These are phyloP conservation scores for Nakataea oryzae DNA, from an alignment of 2,329 filamentous ascomycete species.

Conservation along the genomic window DNA sequence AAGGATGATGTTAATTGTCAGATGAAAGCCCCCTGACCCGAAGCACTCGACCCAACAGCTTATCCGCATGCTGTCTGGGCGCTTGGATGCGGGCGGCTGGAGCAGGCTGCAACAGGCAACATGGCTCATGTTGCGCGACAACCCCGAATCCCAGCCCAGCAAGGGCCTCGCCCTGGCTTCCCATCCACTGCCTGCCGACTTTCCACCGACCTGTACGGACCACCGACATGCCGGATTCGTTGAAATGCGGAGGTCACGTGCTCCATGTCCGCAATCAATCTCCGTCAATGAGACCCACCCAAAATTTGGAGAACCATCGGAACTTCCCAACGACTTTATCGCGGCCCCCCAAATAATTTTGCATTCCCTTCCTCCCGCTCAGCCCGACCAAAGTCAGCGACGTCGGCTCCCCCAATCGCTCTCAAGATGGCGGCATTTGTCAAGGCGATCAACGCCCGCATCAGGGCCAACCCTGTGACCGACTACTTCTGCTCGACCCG, in stretches of 20 bases:
- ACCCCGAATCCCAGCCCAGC: too few species aligned
- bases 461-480: slow-evolving; percentile 67
- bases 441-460: slow-evolving; percentile 77
- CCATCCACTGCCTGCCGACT: background rate
- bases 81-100: too few species aligned
- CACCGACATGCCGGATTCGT: background rate
- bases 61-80: too few species aligned
- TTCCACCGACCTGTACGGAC: background rate
- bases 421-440: slow-evolving; percentile 63
- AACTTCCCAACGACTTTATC: background rate
- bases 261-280: background rate
- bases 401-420: slow-evolving; percentile 1
- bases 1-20: background rate
- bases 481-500: slow-evolving; percentile 83
- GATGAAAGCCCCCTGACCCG: too few species aligned
- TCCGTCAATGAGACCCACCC: background rate
- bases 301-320: slow-evolving; percentile 3
- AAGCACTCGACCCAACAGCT: too few species aligned
- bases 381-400: background rate
- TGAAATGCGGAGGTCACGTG: background rate
- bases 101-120: too few species aligned
- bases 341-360: background rate
- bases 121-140: too few species aligned
- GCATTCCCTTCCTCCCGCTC: background rate
- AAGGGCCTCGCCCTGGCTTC: background rate